Evolutionary conservation across 108 stramenopile genomes (phyloP).

Genomic region (Pseudonitzschia pungens): DNA sequence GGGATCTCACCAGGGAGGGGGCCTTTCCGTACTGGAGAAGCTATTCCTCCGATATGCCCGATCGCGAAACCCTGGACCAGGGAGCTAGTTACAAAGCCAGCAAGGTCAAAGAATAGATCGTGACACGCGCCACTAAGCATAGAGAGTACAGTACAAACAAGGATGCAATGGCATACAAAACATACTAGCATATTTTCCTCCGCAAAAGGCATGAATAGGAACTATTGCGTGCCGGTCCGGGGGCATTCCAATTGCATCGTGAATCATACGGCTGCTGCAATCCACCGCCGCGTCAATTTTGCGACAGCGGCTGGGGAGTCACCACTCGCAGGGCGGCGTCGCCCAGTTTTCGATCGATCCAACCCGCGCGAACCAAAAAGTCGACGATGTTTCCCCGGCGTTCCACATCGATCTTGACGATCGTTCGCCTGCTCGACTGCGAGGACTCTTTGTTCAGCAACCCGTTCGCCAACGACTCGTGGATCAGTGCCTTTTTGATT

Average conservation of each 20-base stretch:
- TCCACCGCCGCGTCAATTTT: background rate
- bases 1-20: constrained; percentile 61
- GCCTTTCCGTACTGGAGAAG: constrained; percentile 88
- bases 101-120: constrained; percentile 39
- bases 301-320: constrained; percentile 9
- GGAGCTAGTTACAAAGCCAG: constrained; percentile 76
- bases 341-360: constrained; percentile 55
- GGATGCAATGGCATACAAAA: too few species aligned
- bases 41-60: constrained; percentile 83
- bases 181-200: too few species aligned
- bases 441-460: constrained; percentile 54
- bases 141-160: too few species aligned
- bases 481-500: constrained; percentile 78
- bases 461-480: constrained; percentile 63
- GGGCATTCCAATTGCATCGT: background rate
- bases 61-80: constrained; percentile 66
- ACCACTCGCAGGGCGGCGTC: constrained; percentile 33
- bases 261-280: background rate
- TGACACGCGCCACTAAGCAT: background rate
- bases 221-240: too few species aligned
- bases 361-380: constrained; percentile 78
- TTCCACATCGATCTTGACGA: constrained; percentile 75
- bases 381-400: constrained; percentile 72
- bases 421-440: constrained; percentile 29
- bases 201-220: too few species aligned